A percentile compares a stretch with the other conserved stretches of the same genome.
Evolutionary conservation across 768 basidiomycete genomes (phyloP).

Genomic region (Termitomyces sp.): DNA sequence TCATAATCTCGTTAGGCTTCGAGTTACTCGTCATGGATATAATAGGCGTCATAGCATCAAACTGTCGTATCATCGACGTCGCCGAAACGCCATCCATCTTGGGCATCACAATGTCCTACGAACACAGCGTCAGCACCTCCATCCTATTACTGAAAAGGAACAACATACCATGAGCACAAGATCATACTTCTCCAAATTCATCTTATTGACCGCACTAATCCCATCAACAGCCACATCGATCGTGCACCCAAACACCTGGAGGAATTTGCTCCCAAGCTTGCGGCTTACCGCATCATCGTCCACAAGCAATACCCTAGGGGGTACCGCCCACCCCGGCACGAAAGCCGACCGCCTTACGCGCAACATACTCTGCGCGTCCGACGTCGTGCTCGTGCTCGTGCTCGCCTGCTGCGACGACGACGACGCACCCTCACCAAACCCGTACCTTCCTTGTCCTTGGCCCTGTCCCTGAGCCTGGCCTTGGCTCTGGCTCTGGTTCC

Average conservation of each 20-base stretch:
- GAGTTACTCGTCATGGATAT: constrained; percentile 98
- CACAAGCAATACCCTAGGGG: constrained; percentile 87
- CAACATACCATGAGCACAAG: constrained; percentile 85
- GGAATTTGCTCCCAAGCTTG: constrained; percentile 85
- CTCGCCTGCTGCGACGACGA: background rate
- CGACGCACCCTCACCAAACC: background rate
- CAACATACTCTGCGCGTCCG: constrained; percentile 28
- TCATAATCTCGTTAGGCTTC: constrained; percentile 90
- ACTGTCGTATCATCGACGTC: constrained; percentile 90
- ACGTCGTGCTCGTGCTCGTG: background rate
- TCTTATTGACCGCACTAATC: constrained; percentile 88
- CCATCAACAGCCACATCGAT: constrained; percentile 96
- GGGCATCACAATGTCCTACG: constrained; percentile 93
- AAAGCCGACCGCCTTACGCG: constrained; percentile 76
- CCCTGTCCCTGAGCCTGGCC: no score
- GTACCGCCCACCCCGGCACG: constrained; percentile 88
- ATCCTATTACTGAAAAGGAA: no score
- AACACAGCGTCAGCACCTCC: background rate
- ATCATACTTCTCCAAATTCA: constrained; percentile 96
- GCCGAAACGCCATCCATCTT: constrained; percentile 87
- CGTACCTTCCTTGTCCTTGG: constrained; percentile 30
- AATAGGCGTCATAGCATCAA: constrained; percentile 93
- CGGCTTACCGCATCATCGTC: constrained; percentile 95
- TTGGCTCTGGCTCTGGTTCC: background rate
- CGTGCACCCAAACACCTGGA: constrained; percentile 93